phyloP scores from a whole-genome alignment of 2,329 filamentous ascomycete genomes.

The Periconia digitata region DNA sequence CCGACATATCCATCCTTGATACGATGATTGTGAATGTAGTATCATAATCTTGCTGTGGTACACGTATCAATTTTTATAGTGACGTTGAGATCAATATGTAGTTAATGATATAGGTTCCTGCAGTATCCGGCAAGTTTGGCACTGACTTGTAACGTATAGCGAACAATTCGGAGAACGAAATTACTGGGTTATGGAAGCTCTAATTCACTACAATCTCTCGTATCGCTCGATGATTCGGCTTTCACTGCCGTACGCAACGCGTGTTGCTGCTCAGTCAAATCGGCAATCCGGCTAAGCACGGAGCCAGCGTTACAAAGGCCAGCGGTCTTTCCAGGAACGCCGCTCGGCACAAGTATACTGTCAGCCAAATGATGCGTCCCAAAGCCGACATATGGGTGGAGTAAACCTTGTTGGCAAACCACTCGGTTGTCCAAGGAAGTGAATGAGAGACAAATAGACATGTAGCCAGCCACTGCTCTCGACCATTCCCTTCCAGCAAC shows the following conservation, averaged over 20 bases:
- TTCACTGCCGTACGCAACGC: neutral
- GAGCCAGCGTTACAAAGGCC: conserved; percentile 7
- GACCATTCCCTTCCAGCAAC: neutral
- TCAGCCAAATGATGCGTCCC: conserved; percentile 8
- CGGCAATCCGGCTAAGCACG: conserved; percentile 11
- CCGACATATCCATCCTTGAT: neutral
- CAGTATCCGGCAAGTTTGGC: neutral
- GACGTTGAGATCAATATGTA: no score
- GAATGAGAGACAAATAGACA: conserved; percentile 5
- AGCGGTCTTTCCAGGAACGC: conserved; percentile 9
- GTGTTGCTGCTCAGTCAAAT: neutral
- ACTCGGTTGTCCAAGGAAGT: conserved; percentile 10
- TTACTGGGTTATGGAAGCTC: no score
- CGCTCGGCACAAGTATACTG: conserved; percentile 10
- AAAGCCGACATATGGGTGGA: neutral
- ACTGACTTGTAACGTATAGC: neutral
- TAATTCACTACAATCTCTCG: no score
- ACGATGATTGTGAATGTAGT: no score
- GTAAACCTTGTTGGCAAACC: neutral
- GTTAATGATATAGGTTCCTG: neutral
- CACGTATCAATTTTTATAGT: no score
- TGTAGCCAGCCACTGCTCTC: neutral
- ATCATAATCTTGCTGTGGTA: no score
- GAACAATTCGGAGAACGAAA: no score
- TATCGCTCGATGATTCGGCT: neutral